Conservation (phyloP, 2,329 filamentous ascomycete species). For the Capronia epimyces region DNA sequence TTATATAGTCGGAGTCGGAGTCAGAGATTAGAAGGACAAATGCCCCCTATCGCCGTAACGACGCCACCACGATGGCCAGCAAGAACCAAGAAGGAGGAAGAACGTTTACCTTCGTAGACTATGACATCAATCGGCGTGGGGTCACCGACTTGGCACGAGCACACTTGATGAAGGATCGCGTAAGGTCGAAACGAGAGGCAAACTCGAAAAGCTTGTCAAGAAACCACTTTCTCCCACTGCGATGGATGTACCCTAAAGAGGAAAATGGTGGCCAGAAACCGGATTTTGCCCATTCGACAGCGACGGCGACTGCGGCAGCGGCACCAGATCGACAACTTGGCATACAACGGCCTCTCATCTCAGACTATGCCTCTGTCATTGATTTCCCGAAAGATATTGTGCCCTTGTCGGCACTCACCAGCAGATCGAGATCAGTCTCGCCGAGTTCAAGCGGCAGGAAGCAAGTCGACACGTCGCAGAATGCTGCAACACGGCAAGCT, state of each 20-base stretch:
- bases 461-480: not conserved
- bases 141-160: constrained; percentile 20
- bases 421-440: constrained; percentile 5
- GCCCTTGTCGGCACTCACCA: constrained; percentile 1
- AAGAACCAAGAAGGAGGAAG: constrained; percentile 5
- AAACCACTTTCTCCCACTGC: constrained; percentile 19
- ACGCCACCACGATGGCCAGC: constrained; percentile 10
- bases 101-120: constrained; percentile 23
- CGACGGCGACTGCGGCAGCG: not conserved
- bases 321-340: not conserved
- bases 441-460: not conserved
- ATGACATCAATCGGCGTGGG: constrained; percentile 19
- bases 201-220: constrained; percentile 19
- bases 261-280: constrained; percentile 7
- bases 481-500: not conserved
- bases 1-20: too few relatives aligned
- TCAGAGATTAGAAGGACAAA: not conserved
- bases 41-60: not conserved
- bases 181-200: constrained; percentile 20
- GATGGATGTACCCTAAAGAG: constrained; percentile 22
- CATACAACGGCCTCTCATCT: not conserved
- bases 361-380: constrained; percentile 15
- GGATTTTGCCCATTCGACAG: too few relatives aligned
- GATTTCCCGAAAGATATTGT: constrained; percentile 15
- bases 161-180: constrained; percentile 22